Conservation (phyloP, 2,329 filamentous ascomycete species). For the Trichoderma sp. region DNA sequence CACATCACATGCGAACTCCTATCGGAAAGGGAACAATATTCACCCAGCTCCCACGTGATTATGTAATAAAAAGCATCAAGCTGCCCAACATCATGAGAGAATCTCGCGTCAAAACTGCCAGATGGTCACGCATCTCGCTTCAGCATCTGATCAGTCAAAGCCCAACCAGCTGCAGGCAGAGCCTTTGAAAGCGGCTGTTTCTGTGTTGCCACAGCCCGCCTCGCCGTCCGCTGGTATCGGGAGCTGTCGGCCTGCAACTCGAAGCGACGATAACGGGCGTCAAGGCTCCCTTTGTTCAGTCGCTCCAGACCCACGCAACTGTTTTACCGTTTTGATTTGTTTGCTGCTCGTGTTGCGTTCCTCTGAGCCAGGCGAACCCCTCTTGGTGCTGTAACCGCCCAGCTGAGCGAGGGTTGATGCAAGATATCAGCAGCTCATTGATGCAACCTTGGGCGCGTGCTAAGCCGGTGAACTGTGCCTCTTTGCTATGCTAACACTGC, state of each 20-base stretch:
- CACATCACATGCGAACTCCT: background rate
- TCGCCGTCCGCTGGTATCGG: conserved; percentile 5
- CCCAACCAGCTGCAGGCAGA: conserved; percentile 20
- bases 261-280: background rate
- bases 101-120: conserved; percentile 10
- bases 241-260: background rate
- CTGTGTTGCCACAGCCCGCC: background rate
- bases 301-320: conserved; percentile 11
- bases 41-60: background rate
- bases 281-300: conserved; percentile 5
- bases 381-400: conserved; percentile 1
- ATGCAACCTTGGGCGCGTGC: conserved; percentile 11
- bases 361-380: background rate
- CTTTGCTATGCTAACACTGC: background rate
- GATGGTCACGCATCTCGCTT: conserved; percentile 10
- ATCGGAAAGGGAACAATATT: conserved; percentile 6
- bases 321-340: background rate
- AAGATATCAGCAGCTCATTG: background rate
- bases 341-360: background rate
- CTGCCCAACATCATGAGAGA: conserved; percentile 20
- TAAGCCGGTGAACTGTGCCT: conserved; percentile 7
- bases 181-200: background rate
- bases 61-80: conserved; percentile 18
- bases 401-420: conserved; percentile 1
- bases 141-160: conserved; percentile 24